Evolutionary conservation across 495 filamentous ascomycete genomes (phyloP).

Genomic region (Aspergillus mulundensis): DNA sequence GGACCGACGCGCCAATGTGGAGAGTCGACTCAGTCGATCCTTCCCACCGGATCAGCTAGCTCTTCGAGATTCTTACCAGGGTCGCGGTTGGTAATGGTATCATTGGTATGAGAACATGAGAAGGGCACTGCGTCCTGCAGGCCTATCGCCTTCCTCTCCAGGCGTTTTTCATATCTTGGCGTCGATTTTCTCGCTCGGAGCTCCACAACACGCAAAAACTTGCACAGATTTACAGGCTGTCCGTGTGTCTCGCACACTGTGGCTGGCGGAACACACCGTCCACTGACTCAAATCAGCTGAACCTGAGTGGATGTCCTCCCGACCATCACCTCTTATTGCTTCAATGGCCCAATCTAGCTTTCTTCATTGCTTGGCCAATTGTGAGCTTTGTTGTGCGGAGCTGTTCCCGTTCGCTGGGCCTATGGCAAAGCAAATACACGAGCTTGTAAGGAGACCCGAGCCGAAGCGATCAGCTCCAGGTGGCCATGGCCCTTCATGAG

Average conservation of each 20-base stretch:
- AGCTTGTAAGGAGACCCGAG: not conserved
- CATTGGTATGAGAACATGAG: not conserved
- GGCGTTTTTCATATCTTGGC: constrained; percentile 9
- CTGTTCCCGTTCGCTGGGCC: not conserved
- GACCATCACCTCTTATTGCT: constrained; percentile 1
- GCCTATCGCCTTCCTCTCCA: constrained; percentile 6
- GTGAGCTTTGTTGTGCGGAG: constrained; percentile 7
- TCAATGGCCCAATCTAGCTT: constrained; percentile 6
- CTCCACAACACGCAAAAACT: not conserved
- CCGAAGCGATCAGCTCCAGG: not conserved
- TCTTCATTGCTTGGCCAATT: not conserved
- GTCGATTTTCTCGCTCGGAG: not conserved
- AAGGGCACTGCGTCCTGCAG: not conserved
- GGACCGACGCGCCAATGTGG: not conserved
- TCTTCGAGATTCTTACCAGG: not conserved
- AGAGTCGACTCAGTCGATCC: not conserved
- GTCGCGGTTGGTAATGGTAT: constrained; percentile 1
- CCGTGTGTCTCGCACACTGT: not conserved
- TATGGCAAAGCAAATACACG: not conserved
- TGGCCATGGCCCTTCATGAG: not conserved
- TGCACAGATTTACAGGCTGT: not conserved
- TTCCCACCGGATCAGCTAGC: not conserved
- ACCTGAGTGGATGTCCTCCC: constrained; percentile 4
- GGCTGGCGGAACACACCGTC: constrained; percentile 10
- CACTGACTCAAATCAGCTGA: constrained; percentile 8